Evolutionary conservation across 2,329 filamentous ascomycete species (phyloP).

Genomic region (Aspergillus sclerotialis): DNA sequence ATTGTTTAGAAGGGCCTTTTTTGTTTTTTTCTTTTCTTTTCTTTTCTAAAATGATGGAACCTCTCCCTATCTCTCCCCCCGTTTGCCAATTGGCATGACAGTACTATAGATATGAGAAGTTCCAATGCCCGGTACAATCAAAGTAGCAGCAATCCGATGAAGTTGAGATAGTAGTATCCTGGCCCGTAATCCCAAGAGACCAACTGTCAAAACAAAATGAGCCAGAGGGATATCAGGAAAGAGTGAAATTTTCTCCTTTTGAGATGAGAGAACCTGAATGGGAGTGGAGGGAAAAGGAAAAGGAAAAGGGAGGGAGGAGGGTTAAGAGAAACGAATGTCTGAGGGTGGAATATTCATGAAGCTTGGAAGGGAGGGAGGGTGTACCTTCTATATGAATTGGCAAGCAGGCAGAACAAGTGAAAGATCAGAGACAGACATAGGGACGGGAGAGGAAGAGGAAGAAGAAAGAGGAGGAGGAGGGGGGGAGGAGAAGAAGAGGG

Average conservation of each 20-base stretch:
- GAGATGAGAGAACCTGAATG: slow-evolving; percentile 9
- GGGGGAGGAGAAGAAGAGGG: slow-evolving; percentile 1
- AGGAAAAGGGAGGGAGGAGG: slow-evolving; percentile 10
- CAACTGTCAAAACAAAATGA: too few relatives aligned
- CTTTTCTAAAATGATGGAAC: slow-evolving; percentile 7
- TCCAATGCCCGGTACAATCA: too few relatives aligned
- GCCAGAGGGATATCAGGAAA: too few relatives aligned
- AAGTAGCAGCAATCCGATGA: too few relatives aligned
- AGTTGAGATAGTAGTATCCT: too few relatives aligned
- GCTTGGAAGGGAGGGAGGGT: background rate
- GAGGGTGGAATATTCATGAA: slow-evolving; percentile 6
- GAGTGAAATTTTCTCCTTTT: slow-evolving; percentile 3
- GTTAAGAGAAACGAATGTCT: slow-evolving; percentile 20
- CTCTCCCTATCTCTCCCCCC: background rate
- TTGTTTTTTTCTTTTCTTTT: too few relatives aligned
- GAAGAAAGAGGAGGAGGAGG: slow-evolving; percentile 1
- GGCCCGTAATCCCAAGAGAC: background rate
- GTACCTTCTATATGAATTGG: background rate
- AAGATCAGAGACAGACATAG: background rate
- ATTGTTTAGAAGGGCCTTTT: slow-evolving; percentile 13
- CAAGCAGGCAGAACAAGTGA: background rate
- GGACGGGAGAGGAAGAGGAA: slow-evolving; percentile 1
- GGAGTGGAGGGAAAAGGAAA: slow-evolving; percentile 6
- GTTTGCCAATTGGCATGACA: slow-evolving; percentile 1
- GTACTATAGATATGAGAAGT: too few relatives aligned